Conservation (phyloP, 352 stramenopile species). For the Pythium rhizo-oryzae region DNA sequence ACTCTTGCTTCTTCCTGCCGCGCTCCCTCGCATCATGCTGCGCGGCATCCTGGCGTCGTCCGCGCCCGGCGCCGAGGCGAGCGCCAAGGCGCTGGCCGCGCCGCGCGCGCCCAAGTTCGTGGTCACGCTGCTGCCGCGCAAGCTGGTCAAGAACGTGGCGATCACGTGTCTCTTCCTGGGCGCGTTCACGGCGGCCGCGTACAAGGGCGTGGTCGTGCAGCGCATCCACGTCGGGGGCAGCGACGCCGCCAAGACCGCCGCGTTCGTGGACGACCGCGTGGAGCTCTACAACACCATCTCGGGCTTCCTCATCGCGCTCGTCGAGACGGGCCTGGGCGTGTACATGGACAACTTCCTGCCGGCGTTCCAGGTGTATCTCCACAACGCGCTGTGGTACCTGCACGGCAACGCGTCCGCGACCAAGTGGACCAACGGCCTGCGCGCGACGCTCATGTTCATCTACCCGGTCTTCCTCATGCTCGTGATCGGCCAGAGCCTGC, state of each 20-base stretch:
- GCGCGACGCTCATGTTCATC: conserved; percentile 34
- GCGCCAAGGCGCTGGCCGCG: neutral
- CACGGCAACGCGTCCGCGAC: conserved; percentile 10
- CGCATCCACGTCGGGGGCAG: conserved; percentile 5
- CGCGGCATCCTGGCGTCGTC: neutral
- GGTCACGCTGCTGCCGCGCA: conserved; percentile 2
- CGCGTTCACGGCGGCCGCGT: conserved; percentile 19
- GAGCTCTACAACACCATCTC: conserved; percentile 35
- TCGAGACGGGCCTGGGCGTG: conserved; percentile 32
- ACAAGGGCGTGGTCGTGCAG: conserved; percentile 34
- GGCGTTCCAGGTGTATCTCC: conserved; percentile 45
- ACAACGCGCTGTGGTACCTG: conserved; percentile 36
- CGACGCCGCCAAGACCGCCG: conserved; percentile 29
- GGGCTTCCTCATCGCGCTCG: conserved; percentile 39
- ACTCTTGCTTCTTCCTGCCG: too few species aligned
- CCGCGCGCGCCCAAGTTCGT: neutral
- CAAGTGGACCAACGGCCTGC: conserved; percentile 9
- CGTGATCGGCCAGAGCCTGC: conserved; percentile 46
- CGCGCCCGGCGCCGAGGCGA: neutral
- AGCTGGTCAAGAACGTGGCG: conserved; percentile 3
- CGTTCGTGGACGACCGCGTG: conserved; percentile 30
- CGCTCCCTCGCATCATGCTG: neutral
- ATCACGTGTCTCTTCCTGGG: conserved; percentile 3
- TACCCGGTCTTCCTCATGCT: conserved; percentile 46
- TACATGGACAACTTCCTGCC: conserved; percentile 42